A percentile compares a stretch with the other conserved stretches of the same genome.
Evolutionary conservation across 2,329 filamentous ascomycete genomes (phyloP).

Genomic region (Geosmithia putterillii): DNA sequence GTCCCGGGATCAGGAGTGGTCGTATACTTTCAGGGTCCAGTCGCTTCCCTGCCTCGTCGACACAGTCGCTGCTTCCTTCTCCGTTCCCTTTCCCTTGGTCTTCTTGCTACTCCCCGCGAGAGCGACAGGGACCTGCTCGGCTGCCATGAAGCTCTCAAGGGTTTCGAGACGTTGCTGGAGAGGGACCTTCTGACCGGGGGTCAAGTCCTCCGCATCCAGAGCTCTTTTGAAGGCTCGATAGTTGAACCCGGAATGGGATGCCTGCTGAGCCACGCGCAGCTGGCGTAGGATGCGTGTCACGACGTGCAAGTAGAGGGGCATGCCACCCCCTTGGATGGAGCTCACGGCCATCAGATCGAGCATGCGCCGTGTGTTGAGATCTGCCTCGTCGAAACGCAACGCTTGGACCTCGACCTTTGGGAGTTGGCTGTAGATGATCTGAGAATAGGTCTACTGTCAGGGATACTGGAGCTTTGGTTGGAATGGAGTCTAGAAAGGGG

Average conservation of each 20-base stretch:
- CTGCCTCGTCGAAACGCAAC: slow-evolving; percentile 33
- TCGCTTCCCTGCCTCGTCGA: slow-evolving; percentile 9
- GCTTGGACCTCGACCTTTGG: slow-evolving; percentile 32
- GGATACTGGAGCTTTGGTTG: neutral
- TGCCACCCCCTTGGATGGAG: slow-evolving; percentile 14
- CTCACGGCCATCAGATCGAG: slow-evolving; percentile 46
- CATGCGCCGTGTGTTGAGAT: slow-evolving; percentile 47
- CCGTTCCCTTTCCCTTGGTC: neutral
- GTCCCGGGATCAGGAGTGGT: too few species aligned
- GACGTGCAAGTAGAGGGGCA: slow-evolving; percentile 47
- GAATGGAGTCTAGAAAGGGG: too few species aligned
- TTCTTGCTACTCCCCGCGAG: neutral
- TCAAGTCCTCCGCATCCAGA: slow-evolving; percentile 22
- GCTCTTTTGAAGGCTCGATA: slow-evolving; percentile 33
- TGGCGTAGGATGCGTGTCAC: slow-evolving; percentile 43
- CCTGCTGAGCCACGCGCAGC: slow-evolving; percentile 34
- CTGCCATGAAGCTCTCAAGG: slow-evolving; percentile 43
- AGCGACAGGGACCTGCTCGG: slow-evolving; percentile 4
- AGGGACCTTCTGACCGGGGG: slow-evolving; percentile 35
- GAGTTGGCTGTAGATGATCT: slow-evolving; percentile 26
- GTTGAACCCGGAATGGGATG: slow-evolving; percentile 23
- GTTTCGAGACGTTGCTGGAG: slow-evolving; percentile 29
- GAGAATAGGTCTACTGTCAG: slow-evolving; percentile 8
- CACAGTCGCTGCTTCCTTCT: slow-evolving; percentile 10
- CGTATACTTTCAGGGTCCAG: too few species aligned